Percentiles rank a stretch among this genome's conserved stretches.
Conservation (phyloP, 78 protist species). For the Dictyostelium firmibasis region DNA sequence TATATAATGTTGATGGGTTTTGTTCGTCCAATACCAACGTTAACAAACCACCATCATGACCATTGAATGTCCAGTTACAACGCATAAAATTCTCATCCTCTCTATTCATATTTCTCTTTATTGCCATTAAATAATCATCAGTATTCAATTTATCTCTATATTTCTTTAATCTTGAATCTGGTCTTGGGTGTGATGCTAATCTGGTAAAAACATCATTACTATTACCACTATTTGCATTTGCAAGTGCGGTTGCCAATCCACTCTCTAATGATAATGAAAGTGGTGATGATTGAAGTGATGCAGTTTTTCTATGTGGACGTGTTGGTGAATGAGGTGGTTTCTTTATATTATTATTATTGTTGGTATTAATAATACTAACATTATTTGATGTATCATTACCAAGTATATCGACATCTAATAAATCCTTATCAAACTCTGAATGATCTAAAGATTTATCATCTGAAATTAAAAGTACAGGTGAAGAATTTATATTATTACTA, state of each 20-base stretch:
- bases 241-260: background rate
- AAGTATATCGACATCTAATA: constrained; percentile 59
- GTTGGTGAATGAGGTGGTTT: constrained; percentile 1
- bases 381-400: background rate
- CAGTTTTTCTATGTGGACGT: background rate
- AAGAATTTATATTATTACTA: background rate
- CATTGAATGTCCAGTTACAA: constrained; percentile 41
- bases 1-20: background rate
- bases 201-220: constrained; percentile 53
- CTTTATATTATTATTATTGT: background rate
- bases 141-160: constrained; percentile 52
- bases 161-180: constrained; percentile 45
- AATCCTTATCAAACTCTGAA: constrained; percentile 24
- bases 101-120: background rate
- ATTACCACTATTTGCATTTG: background rate
- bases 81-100: constrained; percentile 23
- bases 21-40: constrained; percentile 22
- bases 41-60: constrained; percentile 56
- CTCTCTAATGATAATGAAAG: background rate
- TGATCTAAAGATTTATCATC: constrained; percentile 30
- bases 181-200: constrained; percentile 54
- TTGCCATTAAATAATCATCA: constrained; percentile 26
- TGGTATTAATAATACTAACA: background rate
- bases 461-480: background rate
- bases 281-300: constrained; percentile 15